phyloP scores from a whole-genome alignment of 2,329 filamentous ascomycete species.

The Cladophialophora bantiana region DNA sequence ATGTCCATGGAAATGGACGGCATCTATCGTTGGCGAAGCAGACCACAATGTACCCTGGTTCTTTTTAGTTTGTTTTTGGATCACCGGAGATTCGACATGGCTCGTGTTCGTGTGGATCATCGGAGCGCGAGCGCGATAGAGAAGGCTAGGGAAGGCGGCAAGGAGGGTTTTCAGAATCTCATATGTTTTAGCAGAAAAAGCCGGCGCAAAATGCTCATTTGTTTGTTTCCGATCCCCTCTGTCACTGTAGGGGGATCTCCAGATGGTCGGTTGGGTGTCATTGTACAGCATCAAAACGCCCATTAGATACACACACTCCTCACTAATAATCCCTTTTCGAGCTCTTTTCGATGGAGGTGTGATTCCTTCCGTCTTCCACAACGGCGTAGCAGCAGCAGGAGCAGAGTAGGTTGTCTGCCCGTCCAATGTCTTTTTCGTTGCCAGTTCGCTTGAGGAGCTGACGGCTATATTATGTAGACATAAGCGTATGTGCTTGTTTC shows the following conservation, averaged over 20 bases:
- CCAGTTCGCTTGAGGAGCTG: no score
- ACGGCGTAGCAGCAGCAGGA: not conserved
- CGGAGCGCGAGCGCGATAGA: conserved; percentile 1
- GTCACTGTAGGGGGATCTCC: conserved; percentile 4
- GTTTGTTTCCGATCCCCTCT: conserved; percentile 19
- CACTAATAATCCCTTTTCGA: conserved; percentile 13
- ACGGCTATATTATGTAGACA: no score
- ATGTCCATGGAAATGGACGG: not conserved
- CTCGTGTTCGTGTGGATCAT: not conserved
- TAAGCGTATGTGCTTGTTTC: no score
- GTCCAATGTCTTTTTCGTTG: no score
- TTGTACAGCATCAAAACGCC: conserved; percentile 32
- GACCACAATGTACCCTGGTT: conserved; percentile 5
- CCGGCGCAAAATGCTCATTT: conserved; percentile 29
- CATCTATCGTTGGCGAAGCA: conserved; percentile 19
- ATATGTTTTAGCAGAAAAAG: conserved; percentile 33
- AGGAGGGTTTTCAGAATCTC: conserved; percentile 15
- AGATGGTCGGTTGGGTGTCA: conserved; percentile 18
- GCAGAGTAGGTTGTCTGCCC: not conserved
- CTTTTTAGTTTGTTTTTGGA: conserved; percentile 7
- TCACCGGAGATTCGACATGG: not conserved
- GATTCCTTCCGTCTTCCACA: not conserved
- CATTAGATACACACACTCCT: conserved; percentile 19
- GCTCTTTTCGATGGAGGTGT: not conserved
- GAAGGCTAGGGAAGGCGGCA: conserved; percentile 1